Percentiles rank a stretch among this genome's conserved stretches.
Conservation (phyloP, 768 basidiomycete species). For the Tulasnella sp. region DNA sequence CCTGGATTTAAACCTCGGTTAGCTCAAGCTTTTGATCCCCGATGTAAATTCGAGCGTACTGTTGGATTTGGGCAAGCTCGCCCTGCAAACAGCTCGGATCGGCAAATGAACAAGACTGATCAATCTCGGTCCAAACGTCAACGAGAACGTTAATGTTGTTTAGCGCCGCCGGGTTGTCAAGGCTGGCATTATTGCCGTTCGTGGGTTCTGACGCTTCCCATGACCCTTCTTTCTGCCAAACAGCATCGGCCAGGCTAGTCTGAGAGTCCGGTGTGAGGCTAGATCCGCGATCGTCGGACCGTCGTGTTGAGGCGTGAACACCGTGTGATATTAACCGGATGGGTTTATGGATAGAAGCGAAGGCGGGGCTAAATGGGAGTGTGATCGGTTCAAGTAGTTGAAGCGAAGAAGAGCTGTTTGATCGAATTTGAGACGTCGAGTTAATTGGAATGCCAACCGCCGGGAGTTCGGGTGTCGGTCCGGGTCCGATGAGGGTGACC, state of each 20-base stretch:
- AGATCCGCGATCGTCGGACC: constrained; percentile 4
- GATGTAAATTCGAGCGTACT: not conserved
- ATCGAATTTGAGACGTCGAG: not conserved
- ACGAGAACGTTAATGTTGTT: constrained; percentile 1
- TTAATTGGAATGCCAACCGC: constrained; percentile 1
- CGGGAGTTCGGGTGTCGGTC: constrained; percentile 4
- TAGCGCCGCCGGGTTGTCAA: not conserved
- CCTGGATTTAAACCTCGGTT: not conserved
- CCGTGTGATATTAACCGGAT: constrained; percentile 2
- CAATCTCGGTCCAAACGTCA: not conserved
- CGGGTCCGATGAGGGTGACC: not conserved
- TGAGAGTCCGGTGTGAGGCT: not conserved
- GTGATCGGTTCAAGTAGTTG: not conserved
- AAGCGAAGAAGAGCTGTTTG: not conserved
- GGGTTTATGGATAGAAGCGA: constrained; percentile 1
- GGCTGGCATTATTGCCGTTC: not conserved
- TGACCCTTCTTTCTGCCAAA: not conserved
- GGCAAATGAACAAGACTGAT: not conserved
- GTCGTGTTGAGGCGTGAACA: not conserved
- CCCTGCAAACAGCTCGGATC: not conserved
- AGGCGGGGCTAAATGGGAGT: not conserved
- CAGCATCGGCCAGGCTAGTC: not conserved
- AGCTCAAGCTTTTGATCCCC: not conserved
- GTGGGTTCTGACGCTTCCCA: not conserved
- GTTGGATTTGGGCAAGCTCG: not conserved